phyloP scores from a whole-genome alignment of 1,139 yeast genomes.

The Oligophagozyma castellii region DNA sequence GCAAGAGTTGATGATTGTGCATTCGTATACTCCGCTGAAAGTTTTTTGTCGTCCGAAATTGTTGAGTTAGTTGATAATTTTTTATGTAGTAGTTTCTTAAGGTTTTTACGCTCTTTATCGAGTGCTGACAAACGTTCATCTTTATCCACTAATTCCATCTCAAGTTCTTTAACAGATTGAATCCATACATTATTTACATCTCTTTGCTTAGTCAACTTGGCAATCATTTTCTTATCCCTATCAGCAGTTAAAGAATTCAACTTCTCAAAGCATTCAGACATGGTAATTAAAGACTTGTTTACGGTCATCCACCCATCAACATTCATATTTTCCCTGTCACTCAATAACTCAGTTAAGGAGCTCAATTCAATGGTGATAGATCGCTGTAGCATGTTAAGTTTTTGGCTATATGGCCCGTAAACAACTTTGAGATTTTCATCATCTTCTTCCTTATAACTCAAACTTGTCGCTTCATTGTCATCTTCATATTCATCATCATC shows the following conservation, averaged over 20 bases:
- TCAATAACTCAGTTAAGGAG: constrained; percentile 44
- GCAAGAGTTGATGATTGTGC: constrained; percentile 14
- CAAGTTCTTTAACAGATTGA: constrained; percentile 70
- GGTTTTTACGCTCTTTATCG: constrained; percentile 55
- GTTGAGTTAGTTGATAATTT: constrained; percentile 12
- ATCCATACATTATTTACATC: constrained; percentile 88
- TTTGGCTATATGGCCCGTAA: constrained; percentile 29
- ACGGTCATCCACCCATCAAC: constrained; percentile 19
- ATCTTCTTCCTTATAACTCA: constrained; percentile 13
- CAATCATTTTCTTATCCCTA: constrained; percentile 31
- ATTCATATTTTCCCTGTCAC: constrained; percentile 11
- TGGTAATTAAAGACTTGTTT: constrained; percentile 22
- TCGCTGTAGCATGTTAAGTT: constrained; percentile 36
- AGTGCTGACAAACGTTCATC: constrained; percentile 61
- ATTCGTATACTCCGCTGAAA: neutral
- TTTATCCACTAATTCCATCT: constrained; percentile 63
- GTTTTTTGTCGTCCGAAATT: constrained; percentile 2
- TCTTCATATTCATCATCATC: constrained; percentile 11
- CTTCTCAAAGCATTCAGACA: constrained; percentile 20
- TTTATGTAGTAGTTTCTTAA: constrained; percentile 44
- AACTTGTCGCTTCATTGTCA: constrained; percentile 18
- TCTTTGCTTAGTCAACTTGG: constrained; percentile 56
- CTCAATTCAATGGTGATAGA: constrained; percentile 46
- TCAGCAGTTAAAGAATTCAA: constrained; percentile 21
- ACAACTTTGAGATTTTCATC: constrained; percentile 26